Percentiles rank a stretch among this genome's conserved stretches.
phyloP scores from a whole-genome alignment of 257 asterid genomes.

The Paraleonurus japonicus region DNA sequence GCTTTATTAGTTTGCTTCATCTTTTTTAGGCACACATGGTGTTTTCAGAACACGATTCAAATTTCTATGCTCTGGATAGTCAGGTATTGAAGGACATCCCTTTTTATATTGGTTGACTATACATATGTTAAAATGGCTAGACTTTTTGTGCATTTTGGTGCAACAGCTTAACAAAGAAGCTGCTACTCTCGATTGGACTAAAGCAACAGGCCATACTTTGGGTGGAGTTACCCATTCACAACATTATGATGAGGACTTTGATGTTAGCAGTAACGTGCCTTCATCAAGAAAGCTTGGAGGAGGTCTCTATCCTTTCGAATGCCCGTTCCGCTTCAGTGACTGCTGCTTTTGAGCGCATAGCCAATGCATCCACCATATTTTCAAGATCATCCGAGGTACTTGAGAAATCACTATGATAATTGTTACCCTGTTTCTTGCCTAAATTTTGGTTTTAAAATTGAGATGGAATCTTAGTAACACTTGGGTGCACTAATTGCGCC shows the following conservation, averaged over 20 bases:
- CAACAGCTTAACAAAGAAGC: constrained; percentile 88
- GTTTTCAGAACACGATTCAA: constrained; percentile 74
- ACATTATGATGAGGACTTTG: constrained; percentile 47
- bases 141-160: constrained; percentile 15
- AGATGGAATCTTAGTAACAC: constrained; percentile 1
- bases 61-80: constrained; percentile 69
- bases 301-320: constrained; percentile 42
- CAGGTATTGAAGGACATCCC: constrained; percentile 49
- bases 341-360: constrained; percentile 77
- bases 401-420: constrained; percentile 20
- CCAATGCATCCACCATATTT: constrained; percentile 34
- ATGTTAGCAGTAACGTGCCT: constrained; percentile 25
- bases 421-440: constrained; percentile 5
- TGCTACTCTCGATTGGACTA: constrained; percentile 81
- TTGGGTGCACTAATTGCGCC: not conserved
- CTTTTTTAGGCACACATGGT: constrained; percentile 87
- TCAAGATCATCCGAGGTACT: constrained; percentile 34
- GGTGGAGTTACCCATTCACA: constrained; percentile 36
- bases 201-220: constrained; percentile 69
- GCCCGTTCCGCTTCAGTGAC: constrained; percentile 76
- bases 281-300: constrained; percentile 78
- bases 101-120: not conserved
- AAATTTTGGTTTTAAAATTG: constrained; percentile 15
- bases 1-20: constrained; percentile 8
- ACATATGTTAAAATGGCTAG: constrained; percentile 8